Base-by-base conservation (phyloP, 257 asterid genomes). In the Mentha longifolia region DNA sequence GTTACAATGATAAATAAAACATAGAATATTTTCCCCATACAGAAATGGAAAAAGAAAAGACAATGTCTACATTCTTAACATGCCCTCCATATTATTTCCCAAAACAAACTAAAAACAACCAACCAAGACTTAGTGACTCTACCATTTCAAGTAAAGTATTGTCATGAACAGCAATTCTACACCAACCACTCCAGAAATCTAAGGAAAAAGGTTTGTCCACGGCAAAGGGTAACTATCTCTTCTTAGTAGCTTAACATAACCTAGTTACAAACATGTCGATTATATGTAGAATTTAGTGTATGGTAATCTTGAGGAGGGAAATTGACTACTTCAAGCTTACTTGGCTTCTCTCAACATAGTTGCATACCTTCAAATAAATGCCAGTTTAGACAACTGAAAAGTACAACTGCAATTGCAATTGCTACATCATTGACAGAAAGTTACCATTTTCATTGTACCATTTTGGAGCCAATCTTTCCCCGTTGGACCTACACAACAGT, bases 361-460 rank as follows among this genome's bases (percentile, higher is more conserved):
- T 50, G 33, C 54, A 20, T 2, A 45, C 28, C 9, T 54, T 65
- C 9, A 4, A 39, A 51, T 33, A 42, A 28, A 37, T 25, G 52
- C 52, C 65, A 10, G 10, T 55, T 54, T 17, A 46, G n/a, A n/a
- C n/a, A n/a, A n/a, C n/a, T n/a, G n/a, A n/a, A n/a, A n/a, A n/a
- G n/a, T n/a, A n/a, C n/a, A 58, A 47, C 63, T 42, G 6, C 3
- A 46, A 37, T 33, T 33, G 37, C 37, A 33, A 33, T 6, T 30
- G 63, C 17, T 30, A 31, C 37, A 58, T 13, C 15, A 52, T 61
- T 45, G 78, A 54, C 20, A 68, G 35, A 58, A 60, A 61, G 25
- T 84, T 85, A 92, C 98, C 96, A 61, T 89, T 82, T 76, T 92
- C 98, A 74, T 88, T 86, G 81, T 92, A 92, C 98, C 98, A 92